phyloP scores from a whole-genome alignment of 129 eudicot genomes.

The Smallanthus sonchifolius region DNA sequence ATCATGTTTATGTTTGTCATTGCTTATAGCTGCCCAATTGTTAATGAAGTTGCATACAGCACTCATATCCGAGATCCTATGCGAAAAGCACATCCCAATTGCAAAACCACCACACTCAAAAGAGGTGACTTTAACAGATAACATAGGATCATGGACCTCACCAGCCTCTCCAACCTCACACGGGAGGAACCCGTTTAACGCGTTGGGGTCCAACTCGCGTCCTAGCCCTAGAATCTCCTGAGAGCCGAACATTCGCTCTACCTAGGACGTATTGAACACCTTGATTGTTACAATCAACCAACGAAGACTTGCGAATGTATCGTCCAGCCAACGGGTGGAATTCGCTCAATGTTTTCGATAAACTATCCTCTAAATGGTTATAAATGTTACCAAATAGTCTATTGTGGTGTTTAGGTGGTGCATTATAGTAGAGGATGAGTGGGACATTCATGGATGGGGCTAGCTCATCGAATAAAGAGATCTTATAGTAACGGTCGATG shows the following conservation, averaged over 20 bases:
- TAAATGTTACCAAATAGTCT: not conserved
- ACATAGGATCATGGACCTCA: slow-evolving; percentile 30
- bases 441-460: slow-evolving; percentile 35
- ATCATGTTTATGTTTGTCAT: not conserved
- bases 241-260: slow-evolving; percentile 5
- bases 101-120: slow-evolving; percentile 49
- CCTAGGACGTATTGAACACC: slow-evolving; percentile 33
- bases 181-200: slow-evolving; percentile 19
- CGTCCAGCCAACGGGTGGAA: slow-evolving; percentile 44
- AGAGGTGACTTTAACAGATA: slow-evolving; percentile 32
- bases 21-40: slow-evolving; percentile 29
- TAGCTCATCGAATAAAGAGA: slow-evolving; percentile 23
- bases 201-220: not conserved
- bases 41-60: slow-evolving; percentile 14
- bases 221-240: slow-evolving; percentile 16
- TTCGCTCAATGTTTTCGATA: slow-evolving; percentile 14
- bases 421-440: slow-evolving; percentile 30
- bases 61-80: slow-evolving; percentile 35
- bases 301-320: slow-evolving; percentile 21
- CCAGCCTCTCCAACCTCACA: slow-evolving; percentile 32
- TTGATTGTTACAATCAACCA: slow-evolving; percentile 19
- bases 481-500: slow-evolving; percentile 16
- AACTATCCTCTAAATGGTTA: slow-evolving; percentile 21
- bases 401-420: not conserved
- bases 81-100: slow-evolving; percentile 34